Evolutionary conservation across 139 green algal species (phyloP).

Genomic region (Dunaliella primolecta): DNA sequence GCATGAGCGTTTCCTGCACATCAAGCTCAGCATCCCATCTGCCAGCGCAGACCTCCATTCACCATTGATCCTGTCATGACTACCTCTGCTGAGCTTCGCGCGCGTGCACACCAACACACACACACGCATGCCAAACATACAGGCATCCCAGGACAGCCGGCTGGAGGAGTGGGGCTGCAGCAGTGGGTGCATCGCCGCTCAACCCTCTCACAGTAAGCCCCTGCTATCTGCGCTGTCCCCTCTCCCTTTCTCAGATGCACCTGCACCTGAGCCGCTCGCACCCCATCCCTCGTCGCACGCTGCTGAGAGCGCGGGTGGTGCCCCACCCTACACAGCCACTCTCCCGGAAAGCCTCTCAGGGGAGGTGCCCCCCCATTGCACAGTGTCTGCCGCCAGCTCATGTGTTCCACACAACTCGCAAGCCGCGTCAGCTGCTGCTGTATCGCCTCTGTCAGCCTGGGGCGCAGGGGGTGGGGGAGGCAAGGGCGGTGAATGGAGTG

Average conservation of each 20-base stretch:
- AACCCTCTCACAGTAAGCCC: background rate
- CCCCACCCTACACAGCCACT: too few species aligned
- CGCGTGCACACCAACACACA: background rate
- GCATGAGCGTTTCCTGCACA: too few species aligned
- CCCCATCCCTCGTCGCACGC: too few species aligned
- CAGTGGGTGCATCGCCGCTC: background rate
- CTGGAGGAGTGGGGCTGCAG: background rate
- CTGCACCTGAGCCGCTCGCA: too few species aligned
- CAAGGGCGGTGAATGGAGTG: background rate
- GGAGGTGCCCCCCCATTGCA: background rate
- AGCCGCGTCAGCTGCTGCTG: background rate
- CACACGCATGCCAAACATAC: background rate
- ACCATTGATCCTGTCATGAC: too few species aligned
- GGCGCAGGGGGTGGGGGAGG: too few species aligned
- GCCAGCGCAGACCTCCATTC: too few species aligned
- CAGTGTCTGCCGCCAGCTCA: background rate
- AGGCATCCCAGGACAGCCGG: background rate
- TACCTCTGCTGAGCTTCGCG: too few species aligned
- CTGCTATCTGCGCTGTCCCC: background rate
- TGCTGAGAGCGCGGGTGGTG: too few species aligned
- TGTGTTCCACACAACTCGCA: background rate
- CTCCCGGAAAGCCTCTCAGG: background rate
- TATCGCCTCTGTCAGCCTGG: background rate
- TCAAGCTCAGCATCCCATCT: too few species aligned
- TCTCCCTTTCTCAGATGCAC: background rate